Evolutionary conservation across 2,329 filamentous ascomycete species (phyloP).

Genomic region (Nannizziopsis barbatae): DNA sequence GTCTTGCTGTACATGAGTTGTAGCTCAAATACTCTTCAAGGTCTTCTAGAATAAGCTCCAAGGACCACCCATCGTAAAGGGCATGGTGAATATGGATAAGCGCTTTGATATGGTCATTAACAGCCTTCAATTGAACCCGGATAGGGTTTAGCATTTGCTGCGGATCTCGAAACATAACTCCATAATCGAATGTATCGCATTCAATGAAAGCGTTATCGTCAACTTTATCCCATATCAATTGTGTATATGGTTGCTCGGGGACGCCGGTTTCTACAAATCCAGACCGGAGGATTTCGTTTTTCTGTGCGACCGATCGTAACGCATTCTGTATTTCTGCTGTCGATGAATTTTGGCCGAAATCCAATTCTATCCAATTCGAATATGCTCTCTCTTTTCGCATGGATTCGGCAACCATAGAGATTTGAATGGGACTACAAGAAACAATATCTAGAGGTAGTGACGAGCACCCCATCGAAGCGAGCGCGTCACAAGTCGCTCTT

Average conservation of each 20-base stretch:
- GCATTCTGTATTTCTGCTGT: slow-evolving; percentile 37
- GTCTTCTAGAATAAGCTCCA: slow-evolving; percentile 62
- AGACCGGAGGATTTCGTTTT: slow-evolving; percentile 60
- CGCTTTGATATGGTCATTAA: slow-evolving; percentile 18
- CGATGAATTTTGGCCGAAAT: slow-evolving; percentile 35
- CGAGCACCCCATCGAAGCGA: slow-evolving; percentile 29
- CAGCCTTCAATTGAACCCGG: slow-evolving; percentile 44
- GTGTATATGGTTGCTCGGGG: slow-evolving; percentile 42
- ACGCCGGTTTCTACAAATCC: slow-evolving; percentile 52
- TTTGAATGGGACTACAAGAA: slow-evolving; percentile 62
- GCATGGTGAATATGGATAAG: slow-evolving; percentile 64
- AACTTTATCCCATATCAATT: slow-evolving; percentile 52
- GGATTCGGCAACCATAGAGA: slow-evolving; percentile 71
- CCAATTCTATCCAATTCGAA: slow-evolving; percentile 64
- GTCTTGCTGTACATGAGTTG: slow-evolving; percentile 30
- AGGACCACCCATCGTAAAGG: slow-evolving; percentile 87
- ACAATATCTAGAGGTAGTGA: slow-evolving; percentile 32
- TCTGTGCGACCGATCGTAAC: slow-evolving; percentile 40
- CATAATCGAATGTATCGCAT: slow-evolving; percentile 31
- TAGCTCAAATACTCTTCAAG: slow-evolving; percentile 43
- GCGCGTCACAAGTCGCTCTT: slow-evolving; percentile 28
- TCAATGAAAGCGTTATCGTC: slow-evolving; percentile 37
- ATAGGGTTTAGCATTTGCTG: slow-evolving; percentile 46
- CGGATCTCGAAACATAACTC: slow-evolving; percentile 32
- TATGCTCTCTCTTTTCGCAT: slow-evolving; percentile 50